These are phyloP conservation scores for Beauveria caledonica DNA, from an alignment of 2,329 filamentous ascomycete species.

Conservation along the genomic window DNA sequence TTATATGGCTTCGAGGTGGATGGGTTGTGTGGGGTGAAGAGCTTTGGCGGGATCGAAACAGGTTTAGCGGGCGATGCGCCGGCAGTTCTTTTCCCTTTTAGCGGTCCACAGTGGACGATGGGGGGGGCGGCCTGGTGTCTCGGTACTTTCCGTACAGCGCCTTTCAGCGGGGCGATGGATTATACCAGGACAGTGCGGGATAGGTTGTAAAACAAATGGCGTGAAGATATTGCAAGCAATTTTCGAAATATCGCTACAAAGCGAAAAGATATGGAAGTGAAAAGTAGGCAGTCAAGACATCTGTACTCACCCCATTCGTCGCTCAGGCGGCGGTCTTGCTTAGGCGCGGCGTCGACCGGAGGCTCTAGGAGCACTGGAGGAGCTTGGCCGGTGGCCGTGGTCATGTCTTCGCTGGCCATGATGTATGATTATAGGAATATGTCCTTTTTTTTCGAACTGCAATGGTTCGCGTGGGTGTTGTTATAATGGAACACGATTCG, in stretches of 20 bases:
- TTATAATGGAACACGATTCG: no score
- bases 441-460: no score
- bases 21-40: no score
- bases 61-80: no score
- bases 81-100: no score
- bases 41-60: no score
- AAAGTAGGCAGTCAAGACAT: neutral
- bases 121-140: neutral
- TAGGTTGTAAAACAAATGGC: neutral
- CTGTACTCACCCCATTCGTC: constrained; percentile 41
- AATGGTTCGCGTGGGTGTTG: no score
- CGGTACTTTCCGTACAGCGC: neutral
- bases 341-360: constrained; percentile 17
- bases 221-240: no score
- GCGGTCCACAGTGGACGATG: neutral
- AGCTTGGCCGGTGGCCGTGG: constrained; percentile 14
- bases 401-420: constrained; percentile 18
- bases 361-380: constrained; percentile 23
- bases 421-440: neutral
- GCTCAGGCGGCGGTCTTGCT: constrained; percentile 29
- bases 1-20: no score
- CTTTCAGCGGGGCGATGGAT: neutral
- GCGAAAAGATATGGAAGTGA: neutral
- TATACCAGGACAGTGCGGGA: neutral
- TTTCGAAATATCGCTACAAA: neutral